Conservation (phyloP, 345 rosid species). For the Hibiscus syriacus region DNA sequence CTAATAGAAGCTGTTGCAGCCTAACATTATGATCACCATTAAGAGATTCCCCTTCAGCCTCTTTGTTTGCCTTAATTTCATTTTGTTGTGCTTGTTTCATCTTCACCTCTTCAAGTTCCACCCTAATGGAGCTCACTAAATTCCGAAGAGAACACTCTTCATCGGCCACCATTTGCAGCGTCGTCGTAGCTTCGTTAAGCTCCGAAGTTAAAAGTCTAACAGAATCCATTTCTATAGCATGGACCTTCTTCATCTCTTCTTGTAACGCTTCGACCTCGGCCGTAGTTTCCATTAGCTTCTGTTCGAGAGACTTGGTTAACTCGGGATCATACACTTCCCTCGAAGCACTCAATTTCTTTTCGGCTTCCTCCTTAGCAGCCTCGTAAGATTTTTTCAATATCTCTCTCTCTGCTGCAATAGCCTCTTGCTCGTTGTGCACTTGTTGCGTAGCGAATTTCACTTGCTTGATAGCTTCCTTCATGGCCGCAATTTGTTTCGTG, state of each 20-base stretch:
- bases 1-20: slow-evolving; percentile 32
- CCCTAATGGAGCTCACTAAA: slow-evolving; percentile 32
- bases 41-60: slow-evolving; percentile 15
- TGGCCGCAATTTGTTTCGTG: slow-evolving; percentile 45
- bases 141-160: slow-evolving; percentile 53
- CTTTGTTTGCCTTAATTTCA: slow-evolving; percentile 23
- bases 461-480: slow-evolving; percentile 53
- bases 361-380: slow-evolving; percentile 39
- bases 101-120: slow-evolving; percentile 50
- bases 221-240: slow-evolving; percentile 44
- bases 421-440: slow-evolving; percentile 34
- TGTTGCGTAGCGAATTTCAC: slow-evolving; percentile 42
- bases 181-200: slow-evolving; percentile 59
- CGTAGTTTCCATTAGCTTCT: slow-evolving; percentile 41
- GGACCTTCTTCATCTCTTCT: slow-evolving; percentile 59
- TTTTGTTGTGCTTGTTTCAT: slow-evolving; percentile 20
- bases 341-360: slow-evolving; percentile 30
- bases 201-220: slow-evolving; percentile 50
- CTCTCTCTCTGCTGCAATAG: slow-evolving; percentile 39
- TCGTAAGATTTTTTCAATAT: slow-evolving; percentile 29
- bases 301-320: slow-evolving; percentile 38
- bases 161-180: slow-evolving; percentile 47
- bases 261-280: slow-evolving; percentile 54
- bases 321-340: slow-evolving; percentile 49
- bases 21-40: not conserved